Percentiles rank a stretch among this genome's conserved stretches.
Evolutionary conservation across 306 rosid species (phyloP).

Genomic region (Cucurbita pepo): DNA sequence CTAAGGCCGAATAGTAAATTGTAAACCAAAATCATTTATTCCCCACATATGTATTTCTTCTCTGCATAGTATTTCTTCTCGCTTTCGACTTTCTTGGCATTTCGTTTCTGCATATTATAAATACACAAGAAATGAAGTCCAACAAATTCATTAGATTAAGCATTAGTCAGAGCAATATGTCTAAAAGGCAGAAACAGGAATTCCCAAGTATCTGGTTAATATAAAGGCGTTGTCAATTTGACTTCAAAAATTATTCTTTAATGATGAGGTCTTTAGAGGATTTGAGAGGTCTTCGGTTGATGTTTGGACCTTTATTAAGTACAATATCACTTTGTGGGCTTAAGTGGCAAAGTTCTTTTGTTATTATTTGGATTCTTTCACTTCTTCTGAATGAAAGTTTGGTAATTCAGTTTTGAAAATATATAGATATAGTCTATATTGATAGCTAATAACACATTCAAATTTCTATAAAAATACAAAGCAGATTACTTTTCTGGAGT

Average conservation of each 20-base stretch:
- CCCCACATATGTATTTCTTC: slow-evolving; percentile 65
- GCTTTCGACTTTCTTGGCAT: slow-evolving; percentile 61
- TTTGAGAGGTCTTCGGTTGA: neutral
- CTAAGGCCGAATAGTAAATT: neutral
- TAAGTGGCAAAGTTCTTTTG: neutral
- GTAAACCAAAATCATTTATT: slow-evolving; percentile 17
- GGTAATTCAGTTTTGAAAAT: no score
- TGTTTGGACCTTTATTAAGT: no score
- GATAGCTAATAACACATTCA: neutral
- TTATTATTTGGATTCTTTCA: no score
- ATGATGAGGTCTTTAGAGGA: neutral
- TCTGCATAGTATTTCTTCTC: slow-evolving; percentile 82
- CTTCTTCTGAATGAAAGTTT: no score
- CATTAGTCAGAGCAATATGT: neutral
- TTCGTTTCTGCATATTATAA: slow-evolving; percentile 59
- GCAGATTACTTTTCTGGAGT: neutral
- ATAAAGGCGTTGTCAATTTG: no score
- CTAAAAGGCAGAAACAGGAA: neutral
- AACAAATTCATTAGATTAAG: neutral
- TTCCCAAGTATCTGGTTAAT: neutral
- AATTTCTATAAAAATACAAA: neutral
- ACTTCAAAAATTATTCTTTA: no score
- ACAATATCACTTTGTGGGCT: no score
- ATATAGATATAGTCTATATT: neutral
- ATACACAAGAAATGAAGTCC: neutral